Conservation (phyloP, 2,329 filamentous ascomycete species). For the Acrocalymma vagum region DNA sequence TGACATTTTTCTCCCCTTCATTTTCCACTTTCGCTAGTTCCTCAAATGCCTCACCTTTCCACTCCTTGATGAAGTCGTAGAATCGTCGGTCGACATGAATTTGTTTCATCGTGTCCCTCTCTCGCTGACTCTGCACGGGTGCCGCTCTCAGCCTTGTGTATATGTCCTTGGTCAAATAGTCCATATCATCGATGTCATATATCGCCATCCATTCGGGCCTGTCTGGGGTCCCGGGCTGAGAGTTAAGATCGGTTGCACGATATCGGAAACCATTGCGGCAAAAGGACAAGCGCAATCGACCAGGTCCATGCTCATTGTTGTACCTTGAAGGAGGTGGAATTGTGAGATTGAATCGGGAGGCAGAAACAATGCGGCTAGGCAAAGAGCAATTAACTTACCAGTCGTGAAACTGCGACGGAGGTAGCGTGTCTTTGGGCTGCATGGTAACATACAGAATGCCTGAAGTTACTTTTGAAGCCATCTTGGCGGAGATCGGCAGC, state of each 20-base stretch:
- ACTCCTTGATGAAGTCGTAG: constrained; percentile 70
- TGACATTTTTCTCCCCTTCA: constrained; percentile 61
- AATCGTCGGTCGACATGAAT: constrained; percentile 75
- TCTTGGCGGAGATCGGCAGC: constrained; percentile 24
- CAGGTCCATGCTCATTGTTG: constrained; percentile 90
- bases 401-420: constrained; percentile 79
- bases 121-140: constrained; percentile 64
- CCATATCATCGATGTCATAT: constrained; percentile 83
- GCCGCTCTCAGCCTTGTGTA: constrained; percentile 73
- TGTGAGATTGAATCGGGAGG: constrained; percentile 21
- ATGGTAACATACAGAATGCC: constrained; percentile 88
- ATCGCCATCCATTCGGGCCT: constrained; percentile 77
- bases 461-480: constrained; percentile 56
- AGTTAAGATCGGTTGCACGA: constrained; percentile 67
- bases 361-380: constrained; percentile 27
- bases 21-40: constrained; percentile 68
- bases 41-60: constrained; percentile 64
- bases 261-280: constrained; percentile 83
- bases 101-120: constrained; percentile 69
- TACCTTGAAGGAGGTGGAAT: constrained; percentile 67
- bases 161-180: constrained; percentile 71
- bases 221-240: constrained; percentile 40
- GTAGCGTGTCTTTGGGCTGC: constrained; percentile 74
- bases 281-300: constrained; percentile 77
- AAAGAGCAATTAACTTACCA: constrained; percentile 42